Conservation (phyloP, 2,329 filamentous ascomycete genomes). For the Curvularia lunata region DNA sequence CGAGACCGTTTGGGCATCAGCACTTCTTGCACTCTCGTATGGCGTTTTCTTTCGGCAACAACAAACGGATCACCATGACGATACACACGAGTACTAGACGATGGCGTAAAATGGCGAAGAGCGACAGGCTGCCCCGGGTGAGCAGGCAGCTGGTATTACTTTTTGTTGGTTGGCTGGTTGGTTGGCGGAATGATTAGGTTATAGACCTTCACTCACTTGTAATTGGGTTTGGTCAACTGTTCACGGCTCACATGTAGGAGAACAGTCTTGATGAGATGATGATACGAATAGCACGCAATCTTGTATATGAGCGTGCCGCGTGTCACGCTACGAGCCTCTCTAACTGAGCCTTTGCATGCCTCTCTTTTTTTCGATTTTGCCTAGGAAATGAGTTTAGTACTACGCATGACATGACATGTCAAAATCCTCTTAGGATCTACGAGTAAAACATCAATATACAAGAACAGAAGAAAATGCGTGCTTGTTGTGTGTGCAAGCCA, state of each 20-base stretch:
- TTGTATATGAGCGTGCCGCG: conserved; percentile 33
- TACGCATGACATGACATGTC: background rate
- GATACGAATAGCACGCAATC: conserved; percentile 36
- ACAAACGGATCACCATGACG: conserved; percentile 21
- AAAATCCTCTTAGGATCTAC: background rate
- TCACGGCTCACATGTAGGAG: conserved; percentile 24
- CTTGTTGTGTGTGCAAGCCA: background rate
- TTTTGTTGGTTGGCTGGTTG: conserved; percentile 3
- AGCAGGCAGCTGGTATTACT: conserved; percentile 17
- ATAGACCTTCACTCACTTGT: conserved; percentile 34
- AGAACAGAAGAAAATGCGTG: background rate
- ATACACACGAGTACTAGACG: conserved; percentile 36
- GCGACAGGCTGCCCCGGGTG: conserved; percentile 5
- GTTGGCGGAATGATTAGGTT: conserved; percentile 24
- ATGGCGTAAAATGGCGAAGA: conserved; percentile 17
- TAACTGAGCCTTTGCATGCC: conserved; percentile 1
- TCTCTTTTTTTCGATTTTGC: background rate
- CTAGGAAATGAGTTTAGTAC: background rate
- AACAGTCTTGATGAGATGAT: conserved; percentile 27
- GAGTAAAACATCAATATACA: background rate
- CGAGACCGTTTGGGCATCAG: conserved; percentile 35
- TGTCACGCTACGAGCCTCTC: conserved; percentile 22
- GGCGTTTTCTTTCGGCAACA: conserved; percentile 32
- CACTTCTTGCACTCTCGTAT: conserved; percentile 32
- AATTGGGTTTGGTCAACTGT: conserved; percentile 22